A percentile compares a stretch with the other conserved stretches of the same genome.
phyloP scores from a whole-genome alignment of 139 green algal genomes.

The Volvox reticuliferus region DNA sequence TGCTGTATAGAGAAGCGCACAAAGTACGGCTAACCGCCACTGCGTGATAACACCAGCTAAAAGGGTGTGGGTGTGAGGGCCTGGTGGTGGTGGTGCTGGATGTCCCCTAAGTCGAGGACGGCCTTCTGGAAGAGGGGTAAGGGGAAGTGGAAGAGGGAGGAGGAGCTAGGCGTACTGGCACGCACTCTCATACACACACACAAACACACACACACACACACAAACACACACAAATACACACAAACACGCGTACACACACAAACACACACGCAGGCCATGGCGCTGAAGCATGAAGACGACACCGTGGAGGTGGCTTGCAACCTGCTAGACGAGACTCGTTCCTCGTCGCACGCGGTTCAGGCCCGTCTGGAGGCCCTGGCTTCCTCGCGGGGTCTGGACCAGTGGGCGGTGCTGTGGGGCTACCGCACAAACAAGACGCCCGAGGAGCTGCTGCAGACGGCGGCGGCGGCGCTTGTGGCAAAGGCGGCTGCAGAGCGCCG shows the following conservation, averaged over 20 bases:
- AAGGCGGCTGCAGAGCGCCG: background rate
- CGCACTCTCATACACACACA: no score
- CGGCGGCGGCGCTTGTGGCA: background rate
- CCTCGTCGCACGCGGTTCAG: background rate
- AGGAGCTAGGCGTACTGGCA: no score
- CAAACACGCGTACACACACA: background rate
- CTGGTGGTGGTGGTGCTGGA: no score
- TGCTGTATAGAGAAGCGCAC: no score
- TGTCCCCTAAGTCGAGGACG: no score
- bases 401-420: background rate
- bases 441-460: conserved; percentile 23
- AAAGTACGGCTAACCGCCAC: no score
- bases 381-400: background rate
- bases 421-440: conserved; percentile 27
- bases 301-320: conserved; percentile 87
- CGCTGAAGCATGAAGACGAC: conserved; percentile 69
- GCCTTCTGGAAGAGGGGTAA: no score
- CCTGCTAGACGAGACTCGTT: conserved; percentile 65
- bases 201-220: no score
- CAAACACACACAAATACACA: background rate
- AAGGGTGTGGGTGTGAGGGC: no score
- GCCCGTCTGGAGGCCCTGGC: background rate
- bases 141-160: no score
- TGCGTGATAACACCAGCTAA: no score
- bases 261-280: conserved; percentile 74